Conservation (phyloP, 345 rosid species). For the Noccaea caerulescens region DNA sequence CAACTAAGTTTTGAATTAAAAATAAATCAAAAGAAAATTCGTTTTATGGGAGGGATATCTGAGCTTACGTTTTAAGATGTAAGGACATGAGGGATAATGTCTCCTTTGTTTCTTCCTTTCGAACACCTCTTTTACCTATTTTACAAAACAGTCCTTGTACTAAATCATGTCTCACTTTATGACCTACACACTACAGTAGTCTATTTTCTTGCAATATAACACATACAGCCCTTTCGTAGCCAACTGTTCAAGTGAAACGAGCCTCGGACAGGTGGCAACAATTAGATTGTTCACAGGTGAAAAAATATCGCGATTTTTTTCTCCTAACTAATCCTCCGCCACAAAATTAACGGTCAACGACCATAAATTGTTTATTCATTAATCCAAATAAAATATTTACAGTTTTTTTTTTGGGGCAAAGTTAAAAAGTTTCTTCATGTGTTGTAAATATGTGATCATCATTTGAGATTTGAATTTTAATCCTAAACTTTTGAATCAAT, state of each 20-base stretch:
- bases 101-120: constrained; percentile 17
- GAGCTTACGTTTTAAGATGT: too few relatives aligned
- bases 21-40: too few relatives aligned
- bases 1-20: too few relatives aligned
- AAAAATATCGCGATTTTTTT: background rate
- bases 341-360: constrained; percentile 47
- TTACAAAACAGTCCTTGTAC: constrained; percentile 14
- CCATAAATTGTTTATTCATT: constrained; percentile 26
- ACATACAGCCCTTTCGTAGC: background rate
- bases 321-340: constrained; percentile 40
- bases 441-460: background rate
- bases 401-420: too few relatives aligned
- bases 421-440: background rate
- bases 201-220: background rate
- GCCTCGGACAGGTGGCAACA: constrained; percentile 24
- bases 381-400: background rate
- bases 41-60: too few relatives aligned
- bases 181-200: background rate
- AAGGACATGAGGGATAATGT: too few relatives aligned
- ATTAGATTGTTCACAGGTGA: background rate
- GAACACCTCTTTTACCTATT: background rate
- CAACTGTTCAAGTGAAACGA: constrained; percentile 11
- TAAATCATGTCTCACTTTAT: background rate
- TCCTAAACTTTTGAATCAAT: background rate
- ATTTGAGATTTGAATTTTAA: background rate